Conservation (phyloP, 495 filamentous ascomycete species). For the Neurospora terricola region DNA sequence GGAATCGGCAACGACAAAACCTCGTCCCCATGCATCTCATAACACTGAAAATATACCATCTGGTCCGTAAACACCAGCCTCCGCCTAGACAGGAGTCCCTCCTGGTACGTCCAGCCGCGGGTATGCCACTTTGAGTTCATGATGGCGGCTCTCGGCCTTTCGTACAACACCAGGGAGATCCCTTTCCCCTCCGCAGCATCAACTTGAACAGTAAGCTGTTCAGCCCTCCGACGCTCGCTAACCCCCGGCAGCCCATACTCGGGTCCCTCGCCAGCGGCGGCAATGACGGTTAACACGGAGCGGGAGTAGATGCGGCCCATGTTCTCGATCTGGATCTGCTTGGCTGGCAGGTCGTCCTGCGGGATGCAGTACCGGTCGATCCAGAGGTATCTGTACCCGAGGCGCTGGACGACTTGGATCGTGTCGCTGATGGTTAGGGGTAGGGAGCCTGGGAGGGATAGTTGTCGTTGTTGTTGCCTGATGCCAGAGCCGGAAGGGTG, state of each 20-base stretch:
- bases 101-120: conserved; percentile 36
- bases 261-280: conserved; percentile 16
- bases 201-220: neutral
- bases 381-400: conserved; percentile 9
- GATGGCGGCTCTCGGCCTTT: conserved; percentile 5
- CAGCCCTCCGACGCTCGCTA: neutral
- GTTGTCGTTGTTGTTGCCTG: neutral
- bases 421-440: neutral
- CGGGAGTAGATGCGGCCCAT: conserved; percentile 22
- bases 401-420: neutral
- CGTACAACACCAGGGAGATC: neutral
- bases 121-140: conserved; percentile 19
- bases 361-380: conserved; percentile 19
- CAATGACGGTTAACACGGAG: conserved; percentile 17
- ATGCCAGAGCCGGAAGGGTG: no score
- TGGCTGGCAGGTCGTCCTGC: conserved; percentile 7
- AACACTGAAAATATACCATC: conserved; percentile 29
- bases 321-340: conserved; percentile 14
- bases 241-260: conserved; percentile 22
- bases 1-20: neutral
- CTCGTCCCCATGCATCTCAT: conserved; percentile 16
- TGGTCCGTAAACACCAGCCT: conserved; percentile 14
- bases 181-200: neutral
- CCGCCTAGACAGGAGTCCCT: conserved; percentile 24
- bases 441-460: neutral